Base-by-base conservation (phyloP, 345 rosid genomes). In the Hevea brasiliensis region DNA sequence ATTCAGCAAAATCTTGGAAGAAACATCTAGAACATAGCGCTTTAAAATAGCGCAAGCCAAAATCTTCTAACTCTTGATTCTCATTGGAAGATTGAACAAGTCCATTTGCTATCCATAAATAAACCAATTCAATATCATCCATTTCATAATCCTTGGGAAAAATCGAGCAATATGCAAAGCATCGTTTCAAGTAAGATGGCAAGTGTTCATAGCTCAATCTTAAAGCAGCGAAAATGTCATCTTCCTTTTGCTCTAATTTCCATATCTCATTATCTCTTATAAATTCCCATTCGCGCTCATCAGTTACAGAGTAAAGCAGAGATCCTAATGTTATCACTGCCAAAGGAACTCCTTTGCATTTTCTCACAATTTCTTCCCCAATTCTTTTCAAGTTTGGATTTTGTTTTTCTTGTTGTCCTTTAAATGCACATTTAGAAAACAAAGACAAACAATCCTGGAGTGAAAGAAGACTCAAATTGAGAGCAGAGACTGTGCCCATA, bases 261-360 rank as follows among this genome's bases (percentile, higher is more conserved):
- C 51, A 47, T 47, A 47, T 47, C 51, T 47, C 51, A 47, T 4
- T 47, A 14, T 47, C 51, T 15, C 51, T 47, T 47, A 47, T 14
- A 47, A 12, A 47, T 47, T 14, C 18, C 51, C 51, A 47, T 2
- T 0, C 14, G 82, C 81, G 67, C 0, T 67, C 37, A 12, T 14
- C 26, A 29, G 26, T n/a, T 15, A 54, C 61, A 2, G 68, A 41
- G 27, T 29, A 60, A 9, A 84, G 50, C 17, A 76, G 23, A 21
- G 79, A 11, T 8, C 77, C 85, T 41, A 84, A 8, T 1, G 77
- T 15, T 29, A n/a, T 81, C 0, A 79, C 27, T 0, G 78, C 83
- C 65, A 74, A 9, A 29, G 87, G 80, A 74, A 76, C 66, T n/a
- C 81, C 79, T 0, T 45, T 53, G 11, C 87, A 84, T 62, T 84